Evolutionary conservation across 139 green algal genomes (phyloP).

Genomic region (Astrephomene gubernaculifera): DNA sequence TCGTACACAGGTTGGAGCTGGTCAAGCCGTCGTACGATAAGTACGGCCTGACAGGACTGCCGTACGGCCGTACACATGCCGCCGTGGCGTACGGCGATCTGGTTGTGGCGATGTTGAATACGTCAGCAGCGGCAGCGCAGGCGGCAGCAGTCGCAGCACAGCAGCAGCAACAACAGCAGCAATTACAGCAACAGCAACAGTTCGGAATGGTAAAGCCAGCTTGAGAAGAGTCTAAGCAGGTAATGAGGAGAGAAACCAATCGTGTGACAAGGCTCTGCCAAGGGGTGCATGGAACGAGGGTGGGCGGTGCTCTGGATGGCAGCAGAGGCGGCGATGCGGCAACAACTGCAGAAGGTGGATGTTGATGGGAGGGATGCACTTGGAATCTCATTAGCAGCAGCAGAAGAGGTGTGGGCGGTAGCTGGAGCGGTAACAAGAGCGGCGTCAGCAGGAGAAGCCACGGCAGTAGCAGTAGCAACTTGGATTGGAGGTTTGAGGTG

Average conservation of each 20-base stretch:
- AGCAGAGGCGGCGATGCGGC: not conserved
- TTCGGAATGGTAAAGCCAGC: too few relatives aligned
- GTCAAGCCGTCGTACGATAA: conserved; percentile 24
- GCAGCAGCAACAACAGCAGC: not conserved
- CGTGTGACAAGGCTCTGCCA: too few relatives aligned
- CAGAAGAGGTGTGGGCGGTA: too few relatives aligned
- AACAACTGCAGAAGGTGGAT: too few relatives aligned
- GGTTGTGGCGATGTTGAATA: conserved; percentile 1
- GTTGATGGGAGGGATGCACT: too few relatives aligned
- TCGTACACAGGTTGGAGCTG: conserved; percentile 7
- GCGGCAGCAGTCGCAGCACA: conserved; percentile 6
- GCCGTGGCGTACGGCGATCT: conserved; percentile 32
- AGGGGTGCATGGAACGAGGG: not conserved
- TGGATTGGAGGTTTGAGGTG: too few relatives aligned
- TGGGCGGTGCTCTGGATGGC: not conserved
- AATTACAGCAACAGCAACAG: not conserved
- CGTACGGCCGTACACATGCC: conserved; percentile 21
- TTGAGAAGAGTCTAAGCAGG: too few relatives aligned
- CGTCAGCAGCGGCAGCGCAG: not conserved
- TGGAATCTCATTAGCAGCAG: too few relatives aligned
- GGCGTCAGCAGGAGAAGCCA: too few relatives aligned
- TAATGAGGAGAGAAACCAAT: too few relatives aligned
- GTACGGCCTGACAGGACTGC: not conserved
- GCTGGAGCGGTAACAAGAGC: too few relatives aligned
- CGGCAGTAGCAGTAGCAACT: too few relatives aligned